A percentile compares a stretch with the other conserved stretches of the same genome.
Conservation (phyloP, 768 basidiomycete genomes). For the Botryobasidium botryosum region DNA sequence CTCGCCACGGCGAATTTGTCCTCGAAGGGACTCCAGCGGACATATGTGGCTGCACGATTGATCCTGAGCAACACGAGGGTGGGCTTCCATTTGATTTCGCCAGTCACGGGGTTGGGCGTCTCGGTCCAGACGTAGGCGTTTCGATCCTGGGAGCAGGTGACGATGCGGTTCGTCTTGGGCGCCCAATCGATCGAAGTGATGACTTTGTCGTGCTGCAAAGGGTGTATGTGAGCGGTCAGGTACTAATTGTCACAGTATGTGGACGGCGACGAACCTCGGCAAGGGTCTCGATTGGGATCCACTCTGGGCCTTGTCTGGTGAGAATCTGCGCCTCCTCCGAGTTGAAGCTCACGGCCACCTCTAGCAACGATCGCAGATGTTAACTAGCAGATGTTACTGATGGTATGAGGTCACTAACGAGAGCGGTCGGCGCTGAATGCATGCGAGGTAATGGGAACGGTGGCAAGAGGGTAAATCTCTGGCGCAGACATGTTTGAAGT, state of each 20-base stretch:
- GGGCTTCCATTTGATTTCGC: conserved; percentile 73
- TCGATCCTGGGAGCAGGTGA: conserved; percentile 96
- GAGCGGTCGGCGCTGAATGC: conserved; percentile 78
- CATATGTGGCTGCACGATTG: conserved; percentile 89
- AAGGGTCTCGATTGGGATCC: conserved; percentile 58
- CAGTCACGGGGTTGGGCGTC: conserved; percentile 52
- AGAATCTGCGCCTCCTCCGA: conserved; percentile 78
- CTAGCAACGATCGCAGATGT: conserved; percentile 25
- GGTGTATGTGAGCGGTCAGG: neutral
- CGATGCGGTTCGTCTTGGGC: conserved; percentile 88
- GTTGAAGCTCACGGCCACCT: conserved; percentile 83
- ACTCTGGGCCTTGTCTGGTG: conserved; percentile 43
- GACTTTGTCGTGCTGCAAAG: conserved; percentile 77
- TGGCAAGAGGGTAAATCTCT: conserved; percentile 61
- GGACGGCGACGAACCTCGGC: conserved; percentile 45
- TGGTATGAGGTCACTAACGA: conserved; percentile 36
- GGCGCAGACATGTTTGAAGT: conserved; percentile 40
- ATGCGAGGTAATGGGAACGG: conserved; percentile 74
- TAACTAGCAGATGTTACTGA: neutral
- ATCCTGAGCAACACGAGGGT: conserved; percentile 89
- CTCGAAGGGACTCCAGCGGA: conserved; percentile 92
- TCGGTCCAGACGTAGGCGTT: conserved; percentile 99
- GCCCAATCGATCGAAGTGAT: conserved; percentile 99
- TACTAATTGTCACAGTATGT: neutral
- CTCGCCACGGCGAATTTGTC: conserved; percentile 98